Conservation (phyloP, 1,284 basidiomycete genomes). For the Agaricales sp. region DNA sequence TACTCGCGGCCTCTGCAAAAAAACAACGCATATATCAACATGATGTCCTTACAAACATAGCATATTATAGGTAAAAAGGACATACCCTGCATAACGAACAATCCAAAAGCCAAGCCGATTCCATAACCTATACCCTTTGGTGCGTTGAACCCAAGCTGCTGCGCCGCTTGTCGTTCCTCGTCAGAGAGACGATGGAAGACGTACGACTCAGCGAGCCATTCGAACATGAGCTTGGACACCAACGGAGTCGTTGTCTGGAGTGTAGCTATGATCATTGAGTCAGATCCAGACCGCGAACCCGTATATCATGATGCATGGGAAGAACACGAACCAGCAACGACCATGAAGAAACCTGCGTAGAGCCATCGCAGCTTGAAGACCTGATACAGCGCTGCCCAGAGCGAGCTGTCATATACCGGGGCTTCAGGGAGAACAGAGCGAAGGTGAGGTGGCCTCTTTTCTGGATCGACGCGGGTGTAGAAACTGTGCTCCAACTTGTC, state of each 20-base stretch:
- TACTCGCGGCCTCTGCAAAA: conserved; percentile 20
- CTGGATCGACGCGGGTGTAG: conserved; percentile 23
- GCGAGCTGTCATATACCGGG: not conserved
- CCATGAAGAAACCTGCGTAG: conserved; percentile 14
- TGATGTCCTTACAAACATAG: not conserved
- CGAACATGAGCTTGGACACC: conserved; percentile 27
- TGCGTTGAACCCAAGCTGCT: conserved; percentile 13
- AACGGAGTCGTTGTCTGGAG: conserved; percentile 24
- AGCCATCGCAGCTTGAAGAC: not conserved
- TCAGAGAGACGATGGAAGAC: conserved; percentile 17
- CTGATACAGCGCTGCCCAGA: not conserved
- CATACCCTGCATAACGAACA: conserved; percentile 44
- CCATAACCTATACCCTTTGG: conserved; percentile 34
- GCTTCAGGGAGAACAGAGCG: not conserved
- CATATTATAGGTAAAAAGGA: conserved; percentile 3
- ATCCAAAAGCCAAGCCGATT: conserved; percentile 35
- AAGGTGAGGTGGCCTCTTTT: conserved; percentile 17
- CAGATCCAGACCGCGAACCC: conserved; percentile 23
- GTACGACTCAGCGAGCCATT: conserved; percentile 26
- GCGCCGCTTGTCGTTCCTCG: conserved; percentile 12
- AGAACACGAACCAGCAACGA: conserved; percentile 25
- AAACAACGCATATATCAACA: too few species aligned
- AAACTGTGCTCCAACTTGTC: conserved; percentile 22
- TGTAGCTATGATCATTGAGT: conserved; percentile 15
- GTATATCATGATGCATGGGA: conserved; percentile 27